Evolutionary conservation across 495 filamentous ascomycete genomes (phyloP).

Genomic region (Aspergillus wentii): DNA sequence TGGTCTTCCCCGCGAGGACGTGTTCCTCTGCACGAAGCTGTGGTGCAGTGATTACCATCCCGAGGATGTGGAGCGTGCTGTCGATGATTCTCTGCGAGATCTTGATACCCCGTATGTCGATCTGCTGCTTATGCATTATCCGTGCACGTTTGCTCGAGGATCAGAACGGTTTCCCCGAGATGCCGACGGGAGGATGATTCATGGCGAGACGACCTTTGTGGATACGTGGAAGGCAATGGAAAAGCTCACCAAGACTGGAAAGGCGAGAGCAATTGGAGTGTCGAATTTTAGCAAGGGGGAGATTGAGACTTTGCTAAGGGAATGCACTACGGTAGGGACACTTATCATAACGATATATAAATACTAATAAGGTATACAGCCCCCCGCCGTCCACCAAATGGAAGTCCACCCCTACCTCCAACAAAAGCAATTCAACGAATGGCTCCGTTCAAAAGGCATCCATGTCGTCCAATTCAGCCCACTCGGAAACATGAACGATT

Average conservation of each 20-base stretch:
- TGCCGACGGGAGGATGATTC: conserved; percentile 33
- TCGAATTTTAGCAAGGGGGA: conserved; percentile 69
- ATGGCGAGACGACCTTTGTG: conserved; percentile 15
- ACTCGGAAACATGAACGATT: conserved; percentile 63
- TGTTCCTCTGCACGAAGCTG: conserved; percentile 62
- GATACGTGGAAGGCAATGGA: conserved; percentile 62
- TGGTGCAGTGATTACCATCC: conserved; percentile 62
- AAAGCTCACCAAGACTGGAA: conserved; percentile 45
- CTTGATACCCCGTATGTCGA: conserved; percentile 61
- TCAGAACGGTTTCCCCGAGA: conserved; percentile 30
- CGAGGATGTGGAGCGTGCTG: conserved; percentile 49
- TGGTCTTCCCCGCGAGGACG: conserved; percentile 32
- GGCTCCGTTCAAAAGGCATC: conserved; percentile 45
- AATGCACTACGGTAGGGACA: conserved; percentile 40
- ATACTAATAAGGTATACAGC: conserved; percentile 2
- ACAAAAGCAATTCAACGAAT: conserved; percentile 52
- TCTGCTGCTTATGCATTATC: conserved; percentile 65
- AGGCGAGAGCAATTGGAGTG: conserved; percentile 62
- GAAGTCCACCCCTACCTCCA: conserved; percentile 57
- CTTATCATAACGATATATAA: background rate
- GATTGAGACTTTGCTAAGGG: conserved; percentile 57
- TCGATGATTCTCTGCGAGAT: conserved; percentile 54
- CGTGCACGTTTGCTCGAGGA: conserved; percentile 38
- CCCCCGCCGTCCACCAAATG: conserved; percentile 61
- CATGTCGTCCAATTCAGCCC: conserved; percentile 59